phyloP scores from a whole-genome alignment of 495 filamentous ascomycete species.

The Bathelium albidoporum region DNA sequence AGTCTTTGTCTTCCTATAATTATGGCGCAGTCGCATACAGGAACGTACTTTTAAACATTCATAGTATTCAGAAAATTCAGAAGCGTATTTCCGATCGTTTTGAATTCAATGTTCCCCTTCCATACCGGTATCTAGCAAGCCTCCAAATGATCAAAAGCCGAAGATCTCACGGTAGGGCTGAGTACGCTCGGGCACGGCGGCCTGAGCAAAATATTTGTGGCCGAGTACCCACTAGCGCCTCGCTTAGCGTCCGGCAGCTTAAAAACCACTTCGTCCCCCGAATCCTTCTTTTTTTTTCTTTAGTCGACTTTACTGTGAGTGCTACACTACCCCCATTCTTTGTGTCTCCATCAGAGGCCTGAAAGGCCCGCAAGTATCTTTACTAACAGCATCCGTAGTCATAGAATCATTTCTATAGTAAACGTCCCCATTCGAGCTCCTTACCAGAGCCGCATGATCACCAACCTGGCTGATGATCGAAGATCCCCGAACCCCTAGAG shows the following conservation, averaged over 20 bases:
- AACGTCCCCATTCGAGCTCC: conserved; percentile 41
- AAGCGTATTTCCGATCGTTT: too few species aligned
- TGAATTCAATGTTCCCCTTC: neutral
- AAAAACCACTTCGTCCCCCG: conserved; percentile 24
- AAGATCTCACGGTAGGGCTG: neutral
- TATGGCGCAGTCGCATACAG: neutral
- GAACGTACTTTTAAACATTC: too few species aligned
- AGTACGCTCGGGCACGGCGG: neutral
- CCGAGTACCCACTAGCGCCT: conserved; percentile 1
- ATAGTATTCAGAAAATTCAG: too few species aligned
- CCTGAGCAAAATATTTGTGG: neutral
- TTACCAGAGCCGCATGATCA: conserved; percentile 58
- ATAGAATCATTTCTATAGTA: conserved; percentile 47
- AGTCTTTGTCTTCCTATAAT: neutral
- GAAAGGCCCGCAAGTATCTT: conserved; percentile 1
- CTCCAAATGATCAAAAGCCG: neutral
- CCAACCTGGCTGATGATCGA: conserved; percentile 64
- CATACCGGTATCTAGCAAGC: too few species aligned
- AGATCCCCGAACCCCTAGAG: conserved; percentile 61
- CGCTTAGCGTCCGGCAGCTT: neutral
- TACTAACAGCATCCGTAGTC: conserved; percentile 11
- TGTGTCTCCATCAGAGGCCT: neutral
- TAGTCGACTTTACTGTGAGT: conserved; percentile 24
- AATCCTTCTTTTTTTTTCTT: conserved; percentile 21
- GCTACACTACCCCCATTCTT: conserved; percentile 9